Percentiles rank a stretch among this genome's conserved stretches.
Evolutionary conservation across 352 stramenopile species (phyloP).

Genomic region (Phytophthora foliorum): DNA sequence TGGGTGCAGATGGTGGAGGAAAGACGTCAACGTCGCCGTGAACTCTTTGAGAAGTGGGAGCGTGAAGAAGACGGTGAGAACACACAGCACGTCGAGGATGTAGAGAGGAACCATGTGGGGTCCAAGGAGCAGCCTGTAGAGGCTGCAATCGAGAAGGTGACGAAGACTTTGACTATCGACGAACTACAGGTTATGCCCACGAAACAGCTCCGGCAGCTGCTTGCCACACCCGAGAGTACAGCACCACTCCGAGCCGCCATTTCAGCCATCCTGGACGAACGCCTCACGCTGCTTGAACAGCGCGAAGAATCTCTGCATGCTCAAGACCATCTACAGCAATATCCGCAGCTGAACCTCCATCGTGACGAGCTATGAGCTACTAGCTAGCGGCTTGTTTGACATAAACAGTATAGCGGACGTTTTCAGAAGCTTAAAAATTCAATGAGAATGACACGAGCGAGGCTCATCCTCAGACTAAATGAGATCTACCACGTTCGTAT

Average conservation of each 20-base stretch:
- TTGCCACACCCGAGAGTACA: conserved; percentile 42
- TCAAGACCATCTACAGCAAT: conserved; percentile 1
- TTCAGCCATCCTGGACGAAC: conserved; percentile 57
- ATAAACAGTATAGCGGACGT: too few species aligned
- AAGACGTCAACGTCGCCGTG: conserved; percentile 41
- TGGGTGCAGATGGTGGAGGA: conserved; percentile 82
- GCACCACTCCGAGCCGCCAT: conserved; percentile 50
- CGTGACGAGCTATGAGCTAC: conserved; percentile 42
- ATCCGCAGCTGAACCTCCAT: conserved; percentile 11
- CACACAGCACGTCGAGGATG: background rate
- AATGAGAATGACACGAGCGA: too few species aligned
- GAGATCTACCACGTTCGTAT: too few species aligned
- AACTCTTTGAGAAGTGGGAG: conserved; percentile 67
- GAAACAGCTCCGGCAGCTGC: conserved; percentile 59
- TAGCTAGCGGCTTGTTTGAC: too few species aligned
- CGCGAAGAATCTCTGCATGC: conserved; percentile 26
- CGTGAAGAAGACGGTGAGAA: conserved; percentile 17
- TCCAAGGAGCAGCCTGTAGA: background rate
- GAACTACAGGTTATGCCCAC: conserved; percentile 59
- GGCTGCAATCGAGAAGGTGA: conserved; percentile 22
- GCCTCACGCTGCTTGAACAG: conserved; percentile 51
- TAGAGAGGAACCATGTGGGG: conserved; percentile 3
- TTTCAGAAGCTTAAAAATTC: too few species aligned
- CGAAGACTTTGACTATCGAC: conserved; percentile 54
- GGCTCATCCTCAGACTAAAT: too few species aligned